Conservation (phyloP, 805 yeast species). For the Candida ascalaphidarum region DNA sequence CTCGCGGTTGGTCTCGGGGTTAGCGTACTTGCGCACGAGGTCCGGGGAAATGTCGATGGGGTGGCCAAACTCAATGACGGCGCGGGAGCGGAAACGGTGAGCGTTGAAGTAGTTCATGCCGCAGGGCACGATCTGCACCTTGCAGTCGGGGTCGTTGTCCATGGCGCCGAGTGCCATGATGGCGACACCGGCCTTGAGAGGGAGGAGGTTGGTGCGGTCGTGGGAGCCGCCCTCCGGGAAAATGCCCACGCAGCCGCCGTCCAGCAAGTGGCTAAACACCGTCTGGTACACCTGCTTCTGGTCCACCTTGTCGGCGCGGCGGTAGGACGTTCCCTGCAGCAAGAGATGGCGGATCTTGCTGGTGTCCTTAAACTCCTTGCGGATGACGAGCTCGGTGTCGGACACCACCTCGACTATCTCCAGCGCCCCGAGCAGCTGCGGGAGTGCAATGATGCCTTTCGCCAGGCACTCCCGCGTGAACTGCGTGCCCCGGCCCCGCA, state of each 20-base stretch:
- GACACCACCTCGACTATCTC: slow-evolving; percentile 60
- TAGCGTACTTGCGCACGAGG: slow-evolving; percentile 56
- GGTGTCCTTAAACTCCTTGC: slow-evolving; percentile 59
- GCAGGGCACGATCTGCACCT: slow-evolving; percentile 87
- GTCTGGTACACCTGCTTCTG: slow-evolving; percentile 75
- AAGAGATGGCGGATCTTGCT: slow-evolving; percentile 37
- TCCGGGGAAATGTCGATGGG: slow-evolving; percentile 58
- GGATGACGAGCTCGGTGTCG: slow-evolving; percentile 61
- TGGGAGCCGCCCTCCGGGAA: slow-evolving; percentile 99
- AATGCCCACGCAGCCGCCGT: slow-evolving; percentile 80
- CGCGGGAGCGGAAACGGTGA: slow-evolving; percentile 90
- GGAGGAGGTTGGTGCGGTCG: slow-evolving; percentile 84
- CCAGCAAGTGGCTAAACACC: slow-evolving; percentile 77
- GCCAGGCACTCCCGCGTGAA: slow-evolving; percentile 57
- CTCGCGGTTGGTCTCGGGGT: slow-evolving; percentile 59
- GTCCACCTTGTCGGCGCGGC: slow-evolving; percentile 75
- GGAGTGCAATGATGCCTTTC: slow-evolving; percentile 68
- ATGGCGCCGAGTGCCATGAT: slow-evolving; percentile 96
- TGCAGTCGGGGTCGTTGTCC: slow-evolving; percentile 64
- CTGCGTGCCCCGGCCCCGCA: slow-evolving; percentile 58
- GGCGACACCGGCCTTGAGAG: slow-evolving; percentile 95
- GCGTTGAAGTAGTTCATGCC: slow-evolving; percentile 98
- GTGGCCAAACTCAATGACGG: slow-evolving; percentile 89
- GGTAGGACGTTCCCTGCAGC: slow-evolving; percentile 46
- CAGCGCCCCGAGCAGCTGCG: slow-evolving; percentile 68